phyloP scores from a whole-genome alignment of 805 yeast species.

The Kazachstania martiniae region DNA sequence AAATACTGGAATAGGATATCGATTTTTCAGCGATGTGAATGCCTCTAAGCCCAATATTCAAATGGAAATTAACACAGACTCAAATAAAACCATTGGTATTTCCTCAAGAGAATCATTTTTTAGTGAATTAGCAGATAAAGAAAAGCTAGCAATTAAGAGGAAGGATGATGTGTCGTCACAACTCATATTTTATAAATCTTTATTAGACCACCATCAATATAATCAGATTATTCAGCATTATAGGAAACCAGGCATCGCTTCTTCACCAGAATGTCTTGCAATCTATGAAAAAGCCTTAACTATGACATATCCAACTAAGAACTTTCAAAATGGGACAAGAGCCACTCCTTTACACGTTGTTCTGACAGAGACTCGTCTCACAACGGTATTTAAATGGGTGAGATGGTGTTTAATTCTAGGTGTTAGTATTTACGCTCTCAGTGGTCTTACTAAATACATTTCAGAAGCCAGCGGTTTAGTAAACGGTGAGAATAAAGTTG shows the following conservation, averaged over 20 bases:
- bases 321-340: slow-evolving; percentile 60
- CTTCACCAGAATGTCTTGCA: slow-evolving; percentile 65
- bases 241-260: slow-evolving; percentile 85
- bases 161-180: too few relatives aligned
- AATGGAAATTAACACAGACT: too few relatives aligned
- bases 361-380: slow-evolving; percentile 71
- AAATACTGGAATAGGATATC: too few relatives aligned
- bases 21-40: too few relatives aligned
- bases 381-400: slow-evolving; percentile 73
- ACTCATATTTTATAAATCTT: slow-evolving; percentile 67
- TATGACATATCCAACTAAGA: slow-evolving; percentile 32
- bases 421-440: slow-evolving; percentile 63
- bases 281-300: slow-evolving; percentile 68
- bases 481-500: slow-evolving; percentile 54
- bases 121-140: too few relatives aligned
- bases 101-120: too few relatives aligned
- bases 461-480: slow-evolving; percentile 61
- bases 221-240: slow-evolving; percentile 85
- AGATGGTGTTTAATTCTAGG: slow-evolving; percentile 81
- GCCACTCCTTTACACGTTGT: slow-evolving; percentile 93
- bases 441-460: slow-evolving; percentile 64
- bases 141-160: too few relatives aligned
- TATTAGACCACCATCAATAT: slow-evolving; percentile 76
- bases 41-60: too few relatives aligned
- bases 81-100: too few relatives aligned